Percentiles rank a stretch among this genome's conserved stretches.
Conservation (phyloP, 768 basidiomycete genomes). For the Scleroderma citrinum region DNA sequence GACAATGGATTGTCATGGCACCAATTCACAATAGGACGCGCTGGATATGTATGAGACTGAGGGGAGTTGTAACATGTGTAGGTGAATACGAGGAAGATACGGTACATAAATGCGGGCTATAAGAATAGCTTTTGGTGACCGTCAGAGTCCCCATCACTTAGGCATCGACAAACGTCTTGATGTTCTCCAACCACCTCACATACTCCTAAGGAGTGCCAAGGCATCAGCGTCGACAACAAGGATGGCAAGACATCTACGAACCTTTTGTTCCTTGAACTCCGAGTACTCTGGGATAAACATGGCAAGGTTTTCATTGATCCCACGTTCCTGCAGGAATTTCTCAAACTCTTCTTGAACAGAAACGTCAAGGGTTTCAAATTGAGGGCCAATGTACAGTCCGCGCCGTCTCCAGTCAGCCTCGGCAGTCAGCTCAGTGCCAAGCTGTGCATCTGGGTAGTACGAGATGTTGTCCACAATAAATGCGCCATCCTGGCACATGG, state of each 20-base stretch:
- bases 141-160: slow-evolving; percentile 20
- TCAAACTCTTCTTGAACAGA: slow-evolving; percentile 89
- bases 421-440: slow-evolving; percentile 72
- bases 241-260: slow-evolving; percentile 23
- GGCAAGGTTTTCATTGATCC: slow-evolving; percentile 77
- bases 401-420: slow-evolving; percentile 94
- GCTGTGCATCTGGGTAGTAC: slow-evolving; percentile 66
- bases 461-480: slow-evolving; percentile 90
- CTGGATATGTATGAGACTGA: slow-evolving; percentile 8
- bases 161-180: slow-evolving; percentile 76
- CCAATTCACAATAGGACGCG: background rate
- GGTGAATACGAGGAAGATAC: slow-evolving; percentile 8
- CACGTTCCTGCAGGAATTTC: slow-evolving; percentile 83
- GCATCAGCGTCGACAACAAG: slow-evolving; percentile 6
- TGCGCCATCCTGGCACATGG: slow-evolving; percentile 69
- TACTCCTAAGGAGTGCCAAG: slow-evolving; percentile 61
- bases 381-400: slow-evolving; percentile 88
- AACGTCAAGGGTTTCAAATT: slow-evolving; percentile 88
- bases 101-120: slow-evolving; percentile 1
- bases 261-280: slow-evolving; percentile 90
- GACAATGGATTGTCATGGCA: background rate
- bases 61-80: slow-evolving; percentile 19
- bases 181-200: slow-evolving; percentile 77
- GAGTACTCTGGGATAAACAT: slow-evolving; percentile 86
- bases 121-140: background rate